These are phyloP conservation scores for Monosporascus sp. DNA, from an alignment of 2,329 filamentous ascomycete genomes.

Conservation along the genomic window DNA sequence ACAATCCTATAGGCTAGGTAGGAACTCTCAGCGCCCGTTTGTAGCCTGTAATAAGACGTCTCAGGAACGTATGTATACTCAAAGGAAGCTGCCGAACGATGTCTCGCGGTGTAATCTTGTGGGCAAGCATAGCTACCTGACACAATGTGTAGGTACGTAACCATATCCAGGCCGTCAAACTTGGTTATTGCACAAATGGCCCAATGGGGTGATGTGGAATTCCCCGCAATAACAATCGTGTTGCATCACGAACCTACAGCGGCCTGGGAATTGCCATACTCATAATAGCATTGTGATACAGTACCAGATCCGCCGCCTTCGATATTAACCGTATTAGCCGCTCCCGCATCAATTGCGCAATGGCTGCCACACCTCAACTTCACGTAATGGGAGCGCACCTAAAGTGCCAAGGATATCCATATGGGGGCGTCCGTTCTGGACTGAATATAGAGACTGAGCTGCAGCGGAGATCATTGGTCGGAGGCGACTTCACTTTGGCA, in stretches of 20 bases:
- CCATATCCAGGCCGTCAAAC: too few species aligned
- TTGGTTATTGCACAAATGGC: too few species aligned
- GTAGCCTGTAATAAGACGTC: too few species aligned
- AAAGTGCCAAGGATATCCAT: constrained; percentile 15
- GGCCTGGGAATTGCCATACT: constrained; percentile 3
- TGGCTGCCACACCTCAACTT: constrained; percentile 2
- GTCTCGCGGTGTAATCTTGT: too few species aligned
- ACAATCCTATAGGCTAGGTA: too few species aligned
- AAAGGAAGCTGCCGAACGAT: too few species aligned
- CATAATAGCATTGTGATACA: constrained; percentile 4
- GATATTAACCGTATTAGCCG: constrained; percentile 21
- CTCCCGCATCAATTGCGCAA: constrained; percentile 8
- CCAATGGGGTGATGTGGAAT: too few species aligned
- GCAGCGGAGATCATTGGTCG: too few species aligned
- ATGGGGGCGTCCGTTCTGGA: not conserved
- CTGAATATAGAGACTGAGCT: not conserved
- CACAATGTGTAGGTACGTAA: too few species aligned
- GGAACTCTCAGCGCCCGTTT: too few species aligned
- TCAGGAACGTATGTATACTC: too few species aligned
- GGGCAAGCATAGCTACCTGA: too few species aligned
- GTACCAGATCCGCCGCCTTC: not conserved
- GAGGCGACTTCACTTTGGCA: not conserved
- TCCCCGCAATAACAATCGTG: not conserved
- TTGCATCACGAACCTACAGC: not conserved
- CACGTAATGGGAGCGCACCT: constrained; percentile 5